Base-by-base conservation (phyloP, 768 basidiomycete genomes). In the Kwoniella shandongensis region DNA sequence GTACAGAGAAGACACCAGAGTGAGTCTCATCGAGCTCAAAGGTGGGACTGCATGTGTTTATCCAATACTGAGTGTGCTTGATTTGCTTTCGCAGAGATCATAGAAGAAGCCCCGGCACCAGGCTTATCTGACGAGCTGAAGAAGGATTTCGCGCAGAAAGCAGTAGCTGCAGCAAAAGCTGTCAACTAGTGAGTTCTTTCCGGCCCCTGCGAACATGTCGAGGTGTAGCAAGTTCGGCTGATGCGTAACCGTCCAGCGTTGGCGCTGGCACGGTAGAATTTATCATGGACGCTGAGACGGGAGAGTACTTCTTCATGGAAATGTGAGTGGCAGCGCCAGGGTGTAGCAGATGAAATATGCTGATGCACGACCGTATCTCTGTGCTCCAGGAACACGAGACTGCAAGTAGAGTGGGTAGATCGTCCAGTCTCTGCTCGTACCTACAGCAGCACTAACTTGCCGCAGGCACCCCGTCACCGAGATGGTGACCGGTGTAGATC, bases 1-100 rank as follows among this genome's bases (percentile, higher is more conserved):
- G 91, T 93, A 6, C 91, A 93, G 76, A 79, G 90, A 66, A 79
- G 91, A 51, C 94, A 94, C 68, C 92, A 97, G 80, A 97, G 96
- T 73, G 32, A 30, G 71, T 70, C 13, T 23, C 79, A 81, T 2
- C 83, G 83, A 15, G n/a, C 22, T 18, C n/a, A n/a, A n/a, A n/a
- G n/a, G n/a, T n/a, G n/a, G n/a, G n/a, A n/a, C n/a, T n/a, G n/a
- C n/a, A n/a, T n/a, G n/a, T n/a, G n/a, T n/a, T n/a, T n/a, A n/a
- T n/a, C n/a, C n/a, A n/a, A n/a, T n/a, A n/a, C n/a, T n/a, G n/a
- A n/a, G n/a, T n/a, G n/a, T n/a, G n/a, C n/a, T n/a, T n/a, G n/a
- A n/a, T n/a, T n/a, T n/a, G n/a, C n/a, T n/a, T n/a, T n/a, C n/a
- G n/a, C 39, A 73, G 72, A 73, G 47, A 73, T 73, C 54, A 70